These are phyloP conservation scores for Saitozyma podzolica DNA, from an alignment of 768 basidiomycete genomes.

Conservation along the genomic window DNA sequence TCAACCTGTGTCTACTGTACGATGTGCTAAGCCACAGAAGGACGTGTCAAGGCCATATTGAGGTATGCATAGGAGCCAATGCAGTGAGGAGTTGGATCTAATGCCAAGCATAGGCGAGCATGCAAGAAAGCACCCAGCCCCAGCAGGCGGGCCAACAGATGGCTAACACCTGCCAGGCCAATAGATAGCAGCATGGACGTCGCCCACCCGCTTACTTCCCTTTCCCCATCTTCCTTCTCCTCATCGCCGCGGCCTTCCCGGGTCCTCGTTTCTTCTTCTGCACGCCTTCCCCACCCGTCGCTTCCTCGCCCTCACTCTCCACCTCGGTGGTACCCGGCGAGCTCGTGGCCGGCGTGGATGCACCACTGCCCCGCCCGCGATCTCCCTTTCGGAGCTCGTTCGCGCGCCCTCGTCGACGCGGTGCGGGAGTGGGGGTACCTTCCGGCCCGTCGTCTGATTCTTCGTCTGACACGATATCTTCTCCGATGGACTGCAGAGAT, in stretches of 20 bases:
- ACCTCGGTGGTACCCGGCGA: constrained; percentile 29
- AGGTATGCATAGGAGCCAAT: too few relatives aligned
- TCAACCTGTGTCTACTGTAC: too few relatives aligned
- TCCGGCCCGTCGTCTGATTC: constrained; percentile 11
- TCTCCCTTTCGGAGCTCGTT: constrained; percentile 1
- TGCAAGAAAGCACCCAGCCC: too few relatives aligned
- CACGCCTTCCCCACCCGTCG: constrained; percentile 9
- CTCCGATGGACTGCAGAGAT: constrained; percentile 6
- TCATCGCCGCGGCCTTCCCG: constrained; percentile 34
- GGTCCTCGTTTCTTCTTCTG: constrained; percentile 35
- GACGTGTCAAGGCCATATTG: too few relatives aligned
- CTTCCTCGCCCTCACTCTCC: constrained; percentile 19
- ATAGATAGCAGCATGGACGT: too few relatives aligned
- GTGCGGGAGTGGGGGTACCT: constrained; percentile 1
- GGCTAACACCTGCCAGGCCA: too few relatives aligned
- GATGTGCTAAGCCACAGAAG: too few relatives aligned
- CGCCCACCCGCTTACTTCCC: constrained; percentile 20
- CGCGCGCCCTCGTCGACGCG: constrained; percentile 19
- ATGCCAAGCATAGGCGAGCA: too few relatives aligned
- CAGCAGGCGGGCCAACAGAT: too few relatives aligned
- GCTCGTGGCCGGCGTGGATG: constrained; percentile 12
- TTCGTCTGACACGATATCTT: constrained; percentile 3
- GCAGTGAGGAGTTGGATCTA: too few relatives aligned
- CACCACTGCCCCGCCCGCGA: constrained; percentile 2
- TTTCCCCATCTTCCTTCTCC: constrained; percentile 43